Evolutionary conservation across 169 alveolate genomes (phyloP).

Genomic region (Eimeria tenella): DNA sequence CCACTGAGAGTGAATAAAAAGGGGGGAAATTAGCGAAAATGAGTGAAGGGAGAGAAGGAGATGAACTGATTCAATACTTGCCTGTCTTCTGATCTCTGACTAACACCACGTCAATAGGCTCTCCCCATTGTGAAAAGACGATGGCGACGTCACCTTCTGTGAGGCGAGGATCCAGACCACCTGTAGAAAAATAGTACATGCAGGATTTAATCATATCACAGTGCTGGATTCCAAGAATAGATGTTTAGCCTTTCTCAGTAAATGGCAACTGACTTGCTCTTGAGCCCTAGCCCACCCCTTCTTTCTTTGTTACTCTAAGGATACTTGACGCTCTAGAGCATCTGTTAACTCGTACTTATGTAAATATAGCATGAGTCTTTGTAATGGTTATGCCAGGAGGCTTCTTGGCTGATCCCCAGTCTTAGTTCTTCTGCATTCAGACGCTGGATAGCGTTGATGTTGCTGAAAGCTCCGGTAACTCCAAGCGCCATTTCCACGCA

Average conservation of each 20-base stretch:
- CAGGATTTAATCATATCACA: background rate
- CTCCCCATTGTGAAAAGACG: conserved; percentile 98
- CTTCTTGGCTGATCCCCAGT: conserved; percentile 84
- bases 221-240: too few relatives aligned
- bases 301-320: too few relatives aligned
- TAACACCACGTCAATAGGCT: conserved; percentile 96
- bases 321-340: background rate
- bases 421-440: conserved; percentile 87
- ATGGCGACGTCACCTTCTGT: conserved; percentile 99
- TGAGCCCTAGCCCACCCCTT: too few relatives aligned
- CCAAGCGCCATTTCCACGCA: background rate
- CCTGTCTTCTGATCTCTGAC: conserved; percentile 98
- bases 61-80: conserved; percentile 5
- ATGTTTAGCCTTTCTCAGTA: too few relatives aligned
- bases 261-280: too few relatives aligned
- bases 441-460: conserved; percentile 62
- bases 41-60: background rate
- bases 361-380: conserved; percentile 8
- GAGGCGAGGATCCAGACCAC: conserved; percentile 95
- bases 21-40: background rate
- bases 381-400: conserved; percentile 88
- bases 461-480: conserved; percentile 23
- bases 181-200: background rate
- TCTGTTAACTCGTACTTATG: background rate
- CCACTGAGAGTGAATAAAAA: background rate